phyloP scores from a whole-genome alignment of 2,329 filamentous ascomycete genomes.

The Biscogniauxia mediterranea region DNA sequence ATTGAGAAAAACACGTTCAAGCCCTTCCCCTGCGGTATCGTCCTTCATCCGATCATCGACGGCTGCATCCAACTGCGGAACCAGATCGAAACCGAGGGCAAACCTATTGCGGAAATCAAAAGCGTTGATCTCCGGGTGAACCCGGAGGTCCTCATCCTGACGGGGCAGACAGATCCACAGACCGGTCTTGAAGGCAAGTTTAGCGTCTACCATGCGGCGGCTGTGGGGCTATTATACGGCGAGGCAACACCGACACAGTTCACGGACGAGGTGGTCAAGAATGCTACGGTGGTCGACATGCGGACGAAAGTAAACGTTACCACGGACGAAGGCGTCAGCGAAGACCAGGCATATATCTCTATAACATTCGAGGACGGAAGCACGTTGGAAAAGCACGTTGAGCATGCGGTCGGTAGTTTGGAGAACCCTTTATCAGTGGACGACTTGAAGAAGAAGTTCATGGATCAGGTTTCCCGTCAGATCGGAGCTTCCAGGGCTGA shows the following conservation, averaged over 20 bases:
- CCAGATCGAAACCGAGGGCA: constrained; percentile 32
- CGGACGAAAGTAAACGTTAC: constrained; percentile 45
- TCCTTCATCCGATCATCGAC: constrained; percentile 56
- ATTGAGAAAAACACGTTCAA: constrained; percentile 54
- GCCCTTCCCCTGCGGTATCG: constrained; percentile 56
- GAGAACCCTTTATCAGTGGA: constrained; percentile 45
- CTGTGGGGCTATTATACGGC: constrained; percentile 48
- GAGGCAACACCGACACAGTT: constrained; percentile 52
- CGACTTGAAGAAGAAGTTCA: constrained; percentile 47
- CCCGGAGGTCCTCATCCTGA: constrained; percentile 51
- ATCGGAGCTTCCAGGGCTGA: constrained; percentile 38
- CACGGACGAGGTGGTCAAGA: constrained; percentile 45
- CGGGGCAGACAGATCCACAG: constrained; percentile 47
- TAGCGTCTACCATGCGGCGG: constrained; percentile 53
- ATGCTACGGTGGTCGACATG: constrained; percentile 38
- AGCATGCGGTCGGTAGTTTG: constrained; percentile 50
- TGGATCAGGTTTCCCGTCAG: constrained; percentile 43
- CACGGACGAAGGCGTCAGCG: constrained; percentile 37
- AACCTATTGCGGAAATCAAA: constrained; percentile 34
- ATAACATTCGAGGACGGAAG: constrained; percentile 37
- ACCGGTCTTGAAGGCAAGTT: constrained; percentile 54
- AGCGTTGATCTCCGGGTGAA: constrained; percentile 45
- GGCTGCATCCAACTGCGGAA: constrained; percentile 46
- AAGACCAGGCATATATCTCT: constrained; percentile 38
- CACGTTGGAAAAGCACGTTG: constrained; percentile 43